Evolutionary conservation across 2,329 filamentous ascomycete species (phyloP).

Genomic region (Ophiostoma pallidulum): DNA sequence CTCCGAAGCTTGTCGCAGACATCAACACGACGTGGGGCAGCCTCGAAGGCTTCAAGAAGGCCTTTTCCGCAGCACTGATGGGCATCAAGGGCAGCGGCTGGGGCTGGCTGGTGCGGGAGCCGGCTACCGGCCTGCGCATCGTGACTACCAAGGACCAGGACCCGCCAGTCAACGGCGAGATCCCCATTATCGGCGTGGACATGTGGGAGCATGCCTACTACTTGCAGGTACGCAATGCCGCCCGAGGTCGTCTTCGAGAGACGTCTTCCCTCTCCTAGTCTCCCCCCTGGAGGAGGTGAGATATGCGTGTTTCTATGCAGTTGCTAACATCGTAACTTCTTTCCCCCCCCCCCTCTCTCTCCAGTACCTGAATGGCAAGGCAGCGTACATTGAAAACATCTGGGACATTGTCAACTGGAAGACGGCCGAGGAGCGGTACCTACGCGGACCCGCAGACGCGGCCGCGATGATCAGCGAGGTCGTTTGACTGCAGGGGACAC

Average conservation of each 20-base stretch:
- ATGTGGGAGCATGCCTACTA: conserved; percentile 97
- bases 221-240: too few relatives aligned
- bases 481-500: conserved; percentile 22
- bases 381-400: conserved; percentile 64
- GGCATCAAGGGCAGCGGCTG: conserved; percentile 76
- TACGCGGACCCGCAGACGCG: conserved; percentile 35
- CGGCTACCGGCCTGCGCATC: conserved; percentile 52
- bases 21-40: conserved; percentile 61
- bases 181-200: conserved; percentile 69
- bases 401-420: conserved; percentile 76
- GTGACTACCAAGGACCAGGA: conserved; percentile 84
- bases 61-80: conserved; percentile 56
- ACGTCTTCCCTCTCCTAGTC: too few relatives aligned
- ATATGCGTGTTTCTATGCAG: too few relatives aligned
- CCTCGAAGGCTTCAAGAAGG: conserved; percentile 53
- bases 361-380: conserved; percentile 70
- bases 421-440: conserved; percentile 54
- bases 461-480: conserved; percentile 36
- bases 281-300: too few relatives aligned
- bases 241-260: too few relatives aligned
- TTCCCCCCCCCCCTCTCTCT: too few relatives aligned
- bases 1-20: conserved; percentile 40
- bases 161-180: conserved; percentile 52
- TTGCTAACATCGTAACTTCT: too few relatives aligned
- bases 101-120: conserved; percentile 72